Evolutionary conservation across 345 rosid genomes (phyloP), one percentile per base, ranked within the genome.

Genomic region (Microthlaspi erraticum): DNA sequence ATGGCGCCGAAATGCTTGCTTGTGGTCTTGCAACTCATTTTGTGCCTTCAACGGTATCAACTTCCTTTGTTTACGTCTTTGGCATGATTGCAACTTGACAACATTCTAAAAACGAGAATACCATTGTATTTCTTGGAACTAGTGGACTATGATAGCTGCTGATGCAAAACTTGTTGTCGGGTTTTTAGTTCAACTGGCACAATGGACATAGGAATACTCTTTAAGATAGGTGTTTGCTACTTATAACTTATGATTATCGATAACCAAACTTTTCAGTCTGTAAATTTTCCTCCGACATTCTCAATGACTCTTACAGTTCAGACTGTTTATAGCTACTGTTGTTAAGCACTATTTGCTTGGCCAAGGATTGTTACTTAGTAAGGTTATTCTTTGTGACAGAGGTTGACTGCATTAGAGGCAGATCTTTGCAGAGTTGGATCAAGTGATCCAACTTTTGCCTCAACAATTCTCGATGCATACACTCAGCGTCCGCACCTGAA

Each of bases 1-100:
- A 88, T 79, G 96, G 95, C 51, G 87, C 90, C 11, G 98, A 93
- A 80, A 84, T 90, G 96, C 85, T 86, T 71, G 85, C 88, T 34
- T 87, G 90, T 77, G 97, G 96, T 65, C 95, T 93, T 73, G 97
- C 96, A 29, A 93, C 98, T 60, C 98, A 93, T 74, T 87, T 80
- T 64, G 84, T 93, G 42, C 87, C 85, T 48, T 83, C 90, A 48
- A 56, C 66, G 64, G 97, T 93, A 86, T 55, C n/a, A 54, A 58
- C 60, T 52, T 72, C 49, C 60, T 16, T 26, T 38, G 8, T 75
- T 20, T 57, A 50, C 13, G 7, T 43, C 55, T 38, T 46, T 50
- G 31, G 31, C 49, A 17, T 51, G 42, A 60, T 71, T 18, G 36
- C 38, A 61, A 43, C 63, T 56, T 56, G 65, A 46, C 52, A 33